These are phyloP conservation scores for Mycosphaerella arachidis DNA, from an alignment of 2,329 filamentous ascomycete species.

Conservation along the genomic window DNA sequence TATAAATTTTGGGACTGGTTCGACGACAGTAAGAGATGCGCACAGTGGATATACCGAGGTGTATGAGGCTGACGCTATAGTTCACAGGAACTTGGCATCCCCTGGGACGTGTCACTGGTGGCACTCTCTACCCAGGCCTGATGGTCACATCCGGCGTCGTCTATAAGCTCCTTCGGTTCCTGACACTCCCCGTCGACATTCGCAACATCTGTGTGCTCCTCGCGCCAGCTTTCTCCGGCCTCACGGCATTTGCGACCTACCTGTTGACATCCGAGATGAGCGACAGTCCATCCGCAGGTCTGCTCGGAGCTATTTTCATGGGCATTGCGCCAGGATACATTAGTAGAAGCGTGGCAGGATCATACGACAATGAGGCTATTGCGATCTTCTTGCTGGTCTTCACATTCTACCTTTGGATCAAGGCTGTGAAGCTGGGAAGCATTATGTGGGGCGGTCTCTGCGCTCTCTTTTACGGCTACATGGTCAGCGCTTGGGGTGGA, in stretches of 20 bases:
- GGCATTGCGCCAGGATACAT: slow-evolving; percentile 97
- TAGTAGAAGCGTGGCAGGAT: slow-evolving; percentile 92
- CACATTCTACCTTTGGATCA: slow-evolving; percentile 99
- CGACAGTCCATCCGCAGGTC: slow-evolving; percentile 86
- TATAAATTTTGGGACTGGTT: slow-evolving; percentile 99
- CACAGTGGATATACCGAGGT: background rate
- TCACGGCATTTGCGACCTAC: slow-evolving; percentile 90
- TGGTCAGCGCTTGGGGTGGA: slow-evolving; percentile 99
- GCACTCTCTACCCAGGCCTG: slow-evolving; percentile 95
- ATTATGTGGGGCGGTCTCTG: slow-evolving; percentile 94
- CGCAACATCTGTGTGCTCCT: slow-evolving; percentile 98
- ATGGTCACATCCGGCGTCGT: slow-evolving; percentile 99
- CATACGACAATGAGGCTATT: slow-evolving; percentile 99
- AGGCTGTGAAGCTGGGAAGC: slow-evolving; percentile 92
- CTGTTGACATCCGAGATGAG: slow-evolving; percentile 97
- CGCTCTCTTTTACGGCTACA: slow-evolving; percentile 97
- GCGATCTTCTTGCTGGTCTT: slow-evolving; percentile 98
- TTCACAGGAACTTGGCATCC: slow-evolving; percentile 86
- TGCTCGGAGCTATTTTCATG: slow-evolving; percentile 93
- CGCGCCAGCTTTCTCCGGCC: slow-evolving; percentile 86
- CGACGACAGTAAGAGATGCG: slow-evolving; percentile 68
- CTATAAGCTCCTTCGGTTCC: slow-evolving; percentile 84
- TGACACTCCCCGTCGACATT: slow-evolving; percentile 93
- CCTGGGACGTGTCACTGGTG: slow-evolving; percentile 93
- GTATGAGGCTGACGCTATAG: background rate